phyloP scores from a whole-genome alignment of 768 basidiomycete genomes.

The Pleurotus platypus region DNA sequence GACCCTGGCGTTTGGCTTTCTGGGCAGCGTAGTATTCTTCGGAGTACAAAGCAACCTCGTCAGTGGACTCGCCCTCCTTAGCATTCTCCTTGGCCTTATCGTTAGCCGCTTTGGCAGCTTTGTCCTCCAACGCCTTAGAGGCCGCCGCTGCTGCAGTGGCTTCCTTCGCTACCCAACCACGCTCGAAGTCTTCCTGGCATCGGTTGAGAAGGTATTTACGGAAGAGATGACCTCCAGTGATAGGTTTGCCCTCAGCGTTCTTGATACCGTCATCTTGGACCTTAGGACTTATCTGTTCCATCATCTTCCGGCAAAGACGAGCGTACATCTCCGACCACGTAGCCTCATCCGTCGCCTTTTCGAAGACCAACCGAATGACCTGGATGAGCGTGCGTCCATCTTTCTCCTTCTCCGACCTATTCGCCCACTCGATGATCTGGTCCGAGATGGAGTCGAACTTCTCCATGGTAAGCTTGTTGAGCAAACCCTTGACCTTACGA shows the following conservation, averaged over 20 bases:
- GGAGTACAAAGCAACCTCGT: conserved; percentile 79
- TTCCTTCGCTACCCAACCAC: conserved; percentile 90
- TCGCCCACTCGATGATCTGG: conserved; percentile 94
- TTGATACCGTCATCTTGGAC: conserved; percentile 88
- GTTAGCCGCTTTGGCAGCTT: conserved; percentile 68
- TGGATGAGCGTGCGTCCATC: conserved; percentile 93
- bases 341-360: conserved; percentile 96
- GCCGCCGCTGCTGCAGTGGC: conserved; percentile 83
- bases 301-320: conserved; percentile 90
- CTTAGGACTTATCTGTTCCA: conserved; percentile 85
- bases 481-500: conserved; percentile 85
- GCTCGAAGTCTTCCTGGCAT: conserved; percentile 97
- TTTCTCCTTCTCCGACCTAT: conserved; percentile 88
- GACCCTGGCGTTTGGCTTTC: conserved; percentile 95
- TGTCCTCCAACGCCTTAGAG: conserved; percentile 80
- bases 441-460: conserved; percentile 94
- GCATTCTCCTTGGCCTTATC: conserved; percentile 35
- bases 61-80: conserved; percentile 35
- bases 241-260: conserved; percentile 80
- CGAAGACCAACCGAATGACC: conserved; percentile 94
- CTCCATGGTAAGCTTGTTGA: conserved; percentile 97
- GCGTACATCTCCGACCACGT: conserved; percentile 98
- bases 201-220: conserved; percentile 94
- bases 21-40: conserved; percentile 96
- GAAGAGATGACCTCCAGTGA: conserved; percentile 92